These are phyloP conservation scores for Penicillium cinerascens DNA, from an alignment of 495 filamentous ascomycete species.

Conservation along the genomic window DNA sequence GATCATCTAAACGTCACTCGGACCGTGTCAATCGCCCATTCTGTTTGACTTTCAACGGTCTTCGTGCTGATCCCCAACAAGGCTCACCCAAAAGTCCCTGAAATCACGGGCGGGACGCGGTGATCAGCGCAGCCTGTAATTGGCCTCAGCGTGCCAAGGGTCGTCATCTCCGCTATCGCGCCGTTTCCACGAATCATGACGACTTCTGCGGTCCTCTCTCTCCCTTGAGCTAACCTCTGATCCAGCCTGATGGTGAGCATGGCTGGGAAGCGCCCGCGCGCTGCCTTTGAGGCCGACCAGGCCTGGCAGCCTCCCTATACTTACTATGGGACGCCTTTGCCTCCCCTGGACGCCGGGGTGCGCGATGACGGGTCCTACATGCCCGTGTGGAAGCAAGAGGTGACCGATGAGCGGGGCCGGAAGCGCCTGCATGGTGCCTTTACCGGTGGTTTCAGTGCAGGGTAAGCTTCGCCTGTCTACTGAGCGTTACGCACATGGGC, in stretches of 20 bases:
- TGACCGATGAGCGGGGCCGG: conserved; percentile 86
- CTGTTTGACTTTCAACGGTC: not conserved
- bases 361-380: conserved; percentile 94
- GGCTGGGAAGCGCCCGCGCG: conserved; percentile 77
- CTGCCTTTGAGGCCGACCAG: conserved; percentile 74
- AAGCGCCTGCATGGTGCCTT: conserved; percentile 95
- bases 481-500: not conserved
- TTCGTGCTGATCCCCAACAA: not conserved
- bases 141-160: not conserved
- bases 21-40: not conserved
- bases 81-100: not conserved
- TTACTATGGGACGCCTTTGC: conserved; percentile 81
- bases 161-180: not conserved
- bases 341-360: conserved; percentile 68
- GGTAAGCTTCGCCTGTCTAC: conserved; percentile 49
- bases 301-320: conserved; percentile 74
- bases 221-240: conserved; percentile 3
- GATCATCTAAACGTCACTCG: not conserved
- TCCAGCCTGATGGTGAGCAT: conserved; percentile 42
- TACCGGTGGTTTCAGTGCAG: conserved; percentile 94
- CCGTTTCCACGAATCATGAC: not conserved
- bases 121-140: not conserved
- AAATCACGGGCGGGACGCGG: not conserved
- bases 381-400: conserved; percentile 95
- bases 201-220: conserved; percentile 4